Evolutionary conservation across 495 filamentous ascomycete genomes (phyloP).

Genomic region (Podospora bellae-mahoneyi): DNA sequence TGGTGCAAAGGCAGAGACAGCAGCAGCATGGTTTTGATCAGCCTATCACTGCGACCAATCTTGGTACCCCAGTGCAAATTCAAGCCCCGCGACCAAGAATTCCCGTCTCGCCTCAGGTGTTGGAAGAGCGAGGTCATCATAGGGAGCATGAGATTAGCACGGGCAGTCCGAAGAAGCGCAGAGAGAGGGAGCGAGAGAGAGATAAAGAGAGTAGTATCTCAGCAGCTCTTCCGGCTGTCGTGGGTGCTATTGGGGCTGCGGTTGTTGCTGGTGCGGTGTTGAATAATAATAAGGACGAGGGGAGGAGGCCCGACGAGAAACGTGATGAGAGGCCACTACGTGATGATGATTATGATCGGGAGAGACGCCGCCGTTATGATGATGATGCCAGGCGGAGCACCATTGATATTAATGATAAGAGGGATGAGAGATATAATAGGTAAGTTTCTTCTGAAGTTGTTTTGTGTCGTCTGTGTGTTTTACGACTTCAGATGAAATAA

Average conservation of each 20-base stretch:
- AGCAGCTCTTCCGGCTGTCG: constrained; percentile 14
- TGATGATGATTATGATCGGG: background rate
- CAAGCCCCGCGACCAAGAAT: constrained; percentile 47
- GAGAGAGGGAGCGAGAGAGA: constrained; percentile 14
- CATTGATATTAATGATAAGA: background rate
- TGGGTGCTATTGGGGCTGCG: constrained; percentile 31
- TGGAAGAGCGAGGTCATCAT: constrained; percentile 31
- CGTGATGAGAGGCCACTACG: background rate
- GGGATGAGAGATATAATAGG: constrained; percentile 2
- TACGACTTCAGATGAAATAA: background rate
- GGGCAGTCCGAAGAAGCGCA: constrained; percentile 11
- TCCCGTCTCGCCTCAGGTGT: constrained; percentile 40
- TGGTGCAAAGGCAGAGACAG: constrained; percentile 7
- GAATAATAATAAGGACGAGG: constrained; percentile 18
- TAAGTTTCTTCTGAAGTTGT: background rate
- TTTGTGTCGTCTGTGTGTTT: background rate
- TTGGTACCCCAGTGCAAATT: constrained; percentile 31
- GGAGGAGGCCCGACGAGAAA: background rate
- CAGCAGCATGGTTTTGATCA: constrained; percentile 10
- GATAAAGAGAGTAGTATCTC: constrained; percentile 13
- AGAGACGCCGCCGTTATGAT: background rate
- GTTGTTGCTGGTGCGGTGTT: constrained; percentile 35
- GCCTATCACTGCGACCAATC: constrained; percentile 29
- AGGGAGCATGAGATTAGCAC: constrained; percentile 4
- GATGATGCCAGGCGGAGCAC: background rate